Conservation (phyloP, 2,329 filamentous ascomycete genomes). For the Fusarium luffae region DNA sequence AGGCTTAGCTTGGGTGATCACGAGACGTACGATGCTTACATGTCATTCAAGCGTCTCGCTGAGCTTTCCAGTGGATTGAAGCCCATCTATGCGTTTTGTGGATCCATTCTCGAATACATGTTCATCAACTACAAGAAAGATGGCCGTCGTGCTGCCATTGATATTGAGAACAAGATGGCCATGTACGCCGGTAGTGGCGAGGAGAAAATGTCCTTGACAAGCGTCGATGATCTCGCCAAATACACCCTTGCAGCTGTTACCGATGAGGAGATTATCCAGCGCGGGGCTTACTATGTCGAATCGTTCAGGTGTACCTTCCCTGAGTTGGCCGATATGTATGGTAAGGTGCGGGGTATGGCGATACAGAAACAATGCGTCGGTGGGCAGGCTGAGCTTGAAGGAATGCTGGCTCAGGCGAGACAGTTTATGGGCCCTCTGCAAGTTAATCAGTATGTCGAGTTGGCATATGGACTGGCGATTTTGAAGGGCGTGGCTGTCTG, state of each 20-base stretch:
- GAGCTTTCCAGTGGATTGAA: neutral
- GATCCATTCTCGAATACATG: neutral
- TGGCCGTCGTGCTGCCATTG: neutral
- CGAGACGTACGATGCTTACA: slow-evolving; percentile 13
- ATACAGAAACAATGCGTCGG: slow-evolving; percentile 1
- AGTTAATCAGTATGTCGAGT: slow-evolving; percentile 1
- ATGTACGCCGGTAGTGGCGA: neutral
- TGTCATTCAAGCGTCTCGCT: slow-evolving; percentile 14
- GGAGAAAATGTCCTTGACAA: slow-evolving; percentile 4
- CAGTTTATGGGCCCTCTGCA: neutral
- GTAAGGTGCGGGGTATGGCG: neutral
- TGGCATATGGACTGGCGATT: slow-evolving; percentile 3
- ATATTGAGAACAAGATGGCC: neutral
- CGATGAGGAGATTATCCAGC: neutral
- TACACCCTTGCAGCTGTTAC: neutral
- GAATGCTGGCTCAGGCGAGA: neutral
- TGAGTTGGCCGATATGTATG: neutral
- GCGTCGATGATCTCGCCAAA: slow-evolving; percentile 1
- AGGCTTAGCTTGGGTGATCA: slow-evolving; percentile 7
- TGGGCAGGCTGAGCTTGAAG: neutral
- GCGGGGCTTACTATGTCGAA: neutral
- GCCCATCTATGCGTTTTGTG: neutral
- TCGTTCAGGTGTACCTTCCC: neutral
- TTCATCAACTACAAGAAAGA: slow-evolving; percentile 5
- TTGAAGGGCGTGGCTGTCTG: neutral